Percentiles rank a stretch among this genome's conserved stretches.
These are phyloP conservation scores for Saxispiralis lemnorum DNA, from an alignment of 495 filamentous ascomycete species.

Conservation along the genomic window DNA sequence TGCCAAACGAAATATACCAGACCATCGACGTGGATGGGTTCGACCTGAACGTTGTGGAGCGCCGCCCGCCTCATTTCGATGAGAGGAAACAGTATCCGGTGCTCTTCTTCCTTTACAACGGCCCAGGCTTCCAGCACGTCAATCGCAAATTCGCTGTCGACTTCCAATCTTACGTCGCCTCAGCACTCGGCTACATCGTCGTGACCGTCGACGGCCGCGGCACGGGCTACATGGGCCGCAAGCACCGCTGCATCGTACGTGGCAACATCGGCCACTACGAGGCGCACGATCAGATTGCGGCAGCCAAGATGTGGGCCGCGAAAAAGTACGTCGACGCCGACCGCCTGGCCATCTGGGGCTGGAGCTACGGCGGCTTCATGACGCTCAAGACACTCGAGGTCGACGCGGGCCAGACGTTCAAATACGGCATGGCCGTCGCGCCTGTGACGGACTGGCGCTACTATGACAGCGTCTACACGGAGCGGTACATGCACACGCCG, in stretches of 20 bases:
- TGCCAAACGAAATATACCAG: slow-evolving; percentile 70
- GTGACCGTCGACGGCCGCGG: slow-evolving; percentile 89
- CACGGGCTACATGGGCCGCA: slow-evolving; percentile 76
- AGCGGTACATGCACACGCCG: slow-evolving; percentile 45
- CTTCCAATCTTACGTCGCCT: slow-evolving; percentile 80
- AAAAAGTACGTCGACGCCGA: slow-evolving; percentile 71
- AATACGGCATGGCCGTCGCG: slow-evolving; percentile 93
- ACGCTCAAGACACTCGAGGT: slow-evolving; percentile 88
- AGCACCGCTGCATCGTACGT: slow-evolving; percentile 63
- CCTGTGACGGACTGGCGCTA: slow-evolving; percentile 85
- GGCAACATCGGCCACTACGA: slow-evolving; percentile 75
- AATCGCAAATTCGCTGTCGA: slow-evolving; percentile 67
- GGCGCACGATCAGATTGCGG: slow-evolving; percentile 75
- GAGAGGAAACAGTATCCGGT: slow-evolving; percentile 75
- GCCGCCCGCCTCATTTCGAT: slow-evolving; percentile 81
- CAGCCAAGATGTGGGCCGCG: slow-evolving; percentile 66
- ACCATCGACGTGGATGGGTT: slow-evolving; percentile 68
- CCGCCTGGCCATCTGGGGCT: slow-evolving; percentile 89
- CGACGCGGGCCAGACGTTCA: slow-evolving; percentile 77
- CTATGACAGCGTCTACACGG: slow-evolving; percentile 47
- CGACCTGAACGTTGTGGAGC: slow-evolving; percentile 71
- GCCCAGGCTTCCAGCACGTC: slow-evolving; percentile 76
- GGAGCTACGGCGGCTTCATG: slow-evolving; percentile 95
- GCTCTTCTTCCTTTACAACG: slow-evolving; percentile 82
- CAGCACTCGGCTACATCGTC: slow-evolving; percentile 77